These are phyloP conservation scores for Thalia dealbata DNA, from an alignment of 176 grass and related monocot species.

Conservation along the genomic window DNA sequence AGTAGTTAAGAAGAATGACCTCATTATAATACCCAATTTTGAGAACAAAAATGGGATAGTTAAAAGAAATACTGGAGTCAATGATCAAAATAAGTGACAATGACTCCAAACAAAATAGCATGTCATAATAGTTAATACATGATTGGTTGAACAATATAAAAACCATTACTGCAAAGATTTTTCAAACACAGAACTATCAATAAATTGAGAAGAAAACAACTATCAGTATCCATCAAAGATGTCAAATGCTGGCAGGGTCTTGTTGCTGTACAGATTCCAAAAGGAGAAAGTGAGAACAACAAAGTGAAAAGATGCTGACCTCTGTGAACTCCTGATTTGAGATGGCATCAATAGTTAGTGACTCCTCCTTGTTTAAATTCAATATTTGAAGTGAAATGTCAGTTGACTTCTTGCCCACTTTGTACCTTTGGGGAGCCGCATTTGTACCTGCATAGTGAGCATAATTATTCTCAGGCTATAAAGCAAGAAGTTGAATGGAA, in stretches of 20 bases:
- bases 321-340: constrained; percentile 97
- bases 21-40: too few species aligned
- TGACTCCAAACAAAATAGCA: too few species aligned
- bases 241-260: background rate
- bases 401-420: constrained; percentile 85
- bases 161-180: background rate
- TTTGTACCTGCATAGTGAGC: constrained; percentile 63
- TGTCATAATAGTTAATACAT: too few species aligned
- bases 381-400: constrained; percentile 80
- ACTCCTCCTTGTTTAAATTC: constrained; percentile 91
- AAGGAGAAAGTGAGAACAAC: background rate
- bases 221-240: background rate
- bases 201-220: background rate
- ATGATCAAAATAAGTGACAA: too few species aligned
- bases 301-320: constrained; percentile 30
- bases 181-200: background rate
- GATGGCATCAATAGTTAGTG: constrained; percentile 76
- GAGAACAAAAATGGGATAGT: too few species aligned
- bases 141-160: too few species aligned
- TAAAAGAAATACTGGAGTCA: too few species aligned
- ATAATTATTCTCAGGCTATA: background rate
- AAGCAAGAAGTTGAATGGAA: constrained; percentile 7
- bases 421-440: constrained; percentile 63
- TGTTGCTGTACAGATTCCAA: background rate
- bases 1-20: too few species aligned